Evolutionary conservation across 768 basidiomycete genomes (phyloP).

Genomic region (Tricholoma sp.): DNA sequence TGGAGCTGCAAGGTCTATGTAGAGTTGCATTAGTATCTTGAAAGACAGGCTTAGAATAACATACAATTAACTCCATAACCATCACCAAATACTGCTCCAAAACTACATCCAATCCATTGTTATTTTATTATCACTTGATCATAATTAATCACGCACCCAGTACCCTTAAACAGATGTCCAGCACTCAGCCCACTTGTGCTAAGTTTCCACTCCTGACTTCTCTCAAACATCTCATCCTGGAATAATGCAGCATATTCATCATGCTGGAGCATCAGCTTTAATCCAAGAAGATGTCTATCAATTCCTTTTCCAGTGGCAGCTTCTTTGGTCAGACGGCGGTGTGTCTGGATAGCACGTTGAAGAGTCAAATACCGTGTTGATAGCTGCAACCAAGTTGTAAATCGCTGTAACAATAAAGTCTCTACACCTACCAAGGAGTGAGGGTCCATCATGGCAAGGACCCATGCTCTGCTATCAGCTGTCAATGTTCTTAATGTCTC

Average conservation of each 20-base stretch:
- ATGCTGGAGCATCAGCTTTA: conserved; percentile 58
- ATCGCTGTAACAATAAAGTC: neutral
- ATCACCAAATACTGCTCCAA: conserved; percentile 76
- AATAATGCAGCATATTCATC: conserved; percentile 63
- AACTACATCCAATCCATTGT: conserved; percentile 35
- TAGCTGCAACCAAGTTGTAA: conserved; percentile 18
- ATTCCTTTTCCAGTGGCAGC: conserved; percentile 81
- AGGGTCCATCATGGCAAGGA: conserved; percentile 66
- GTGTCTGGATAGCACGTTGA: conserved; percentile 62
- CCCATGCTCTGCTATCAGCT: conserved; percentile 69
- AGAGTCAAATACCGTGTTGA: conserved; percentile 44
- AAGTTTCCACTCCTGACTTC: conserved; percentile 80
- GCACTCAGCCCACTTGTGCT: conserved; percentile 88
- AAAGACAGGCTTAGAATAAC: conserved; percentile 20
- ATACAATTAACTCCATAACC: conserved; percentile 94
- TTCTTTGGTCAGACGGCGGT: conserved; percentile 67
- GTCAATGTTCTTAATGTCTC: conserved; percentile 83
- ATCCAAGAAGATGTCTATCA: conserved; percentile 88
- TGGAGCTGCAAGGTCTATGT: conserved; percentile 73
- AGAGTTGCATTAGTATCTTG: neutral
- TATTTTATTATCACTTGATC: neutral
- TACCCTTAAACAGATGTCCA: conserved; percentile 82
- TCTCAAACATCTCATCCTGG: conserved; percentile 69
- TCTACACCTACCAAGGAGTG: conserved; percentile 39
- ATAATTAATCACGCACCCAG: conserved; percentile 49